These are phyloP conservation scores for Rauvolfia tetraphylla DNA, from an alignment of 257 asterid genomes.

Conservation along the genomic window DNA sequence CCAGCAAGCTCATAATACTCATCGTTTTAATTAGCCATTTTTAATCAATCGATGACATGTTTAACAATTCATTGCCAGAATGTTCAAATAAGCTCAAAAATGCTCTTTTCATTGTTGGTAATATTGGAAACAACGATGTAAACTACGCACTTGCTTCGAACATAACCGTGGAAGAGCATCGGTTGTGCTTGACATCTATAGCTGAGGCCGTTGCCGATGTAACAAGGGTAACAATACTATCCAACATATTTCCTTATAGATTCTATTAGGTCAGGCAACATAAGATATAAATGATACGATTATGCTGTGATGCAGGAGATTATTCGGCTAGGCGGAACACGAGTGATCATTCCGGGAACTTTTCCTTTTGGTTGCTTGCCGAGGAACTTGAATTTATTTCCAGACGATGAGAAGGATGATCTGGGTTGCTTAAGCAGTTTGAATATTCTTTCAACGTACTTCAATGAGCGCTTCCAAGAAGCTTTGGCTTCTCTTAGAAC, in stretches of 20 bases:
- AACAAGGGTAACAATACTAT: slow-evolving; percentile 31
- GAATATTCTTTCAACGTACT: slow-evolving; percentile 1
- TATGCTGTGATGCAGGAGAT: slow-evolving; percentile 4
- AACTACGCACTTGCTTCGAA: neutral
- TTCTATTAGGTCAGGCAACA: too few species aligned
- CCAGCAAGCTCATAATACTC: too few species aligned
- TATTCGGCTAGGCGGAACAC: slow-evolving; percentile 4
- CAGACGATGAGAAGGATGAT: neutral
- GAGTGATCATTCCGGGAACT: slow-evolving; percentile 13
- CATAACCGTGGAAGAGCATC: slow-evolving; percentile 11
- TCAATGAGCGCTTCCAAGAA: neutral
- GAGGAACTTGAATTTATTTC: neutral
- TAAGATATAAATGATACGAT: too few species aligned
- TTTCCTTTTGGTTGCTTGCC: slow-evolving; percentile 21
- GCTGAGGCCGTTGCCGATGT: slow-evolving; percentile 19
- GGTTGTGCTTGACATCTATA: slow-evolving; percentile 15
- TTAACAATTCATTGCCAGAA: slow-evolving; percentile 16
- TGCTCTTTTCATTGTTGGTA: slow-evolving; percentile 25
- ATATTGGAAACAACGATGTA: slow-evolving; percentile 33
- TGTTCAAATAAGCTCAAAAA: slow-evolving; percentile 17
- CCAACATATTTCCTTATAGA: too few species aligned
- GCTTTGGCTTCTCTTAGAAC: neutral
- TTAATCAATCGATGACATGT: too few species aligned
- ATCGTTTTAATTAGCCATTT: too few species aligned
- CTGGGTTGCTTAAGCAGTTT: slow-evolving; percentile 16